Base-by-base conservation (phyloP, 768 basidiomycete species). In the Ephemerocybe angulata region DNA sequence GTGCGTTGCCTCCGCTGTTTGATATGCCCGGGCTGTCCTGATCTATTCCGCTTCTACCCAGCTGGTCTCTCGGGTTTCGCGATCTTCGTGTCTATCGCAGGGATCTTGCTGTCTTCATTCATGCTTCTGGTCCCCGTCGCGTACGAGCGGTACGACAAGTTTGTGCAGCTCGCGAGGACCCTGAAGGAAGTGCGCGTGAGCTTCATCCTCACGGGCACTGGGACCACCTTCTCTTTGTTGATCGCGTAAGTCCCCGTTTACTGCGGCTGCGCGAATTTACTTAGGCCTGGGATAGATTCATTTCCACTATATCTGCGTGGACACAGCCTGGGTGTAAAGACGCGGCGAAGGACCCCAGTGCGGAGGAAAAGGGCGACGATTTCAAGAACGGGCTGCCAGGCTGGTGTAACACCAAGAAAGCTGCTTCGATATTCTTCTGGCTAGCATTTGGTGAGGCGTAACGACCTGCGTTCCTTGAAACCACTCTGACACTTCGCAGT, bases 321-420 rank as follows among this genome's bases (percentile, higher is more conserved):
- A 93, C 94, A 15, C 75, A 93, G 66, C 71, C 89, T 1, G 94
- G 94, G 0, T 98, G 94, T 76, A 96, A 96, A 70, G 76, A 96
- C 58, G 67, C 92, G 1, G 74, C 76, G 50, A 83, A 89, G 3
- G 94, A 97, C 62, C 95, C 94, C 3, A 79, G 93, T 66, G 86
- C 84, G 0, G 76, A 76, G 48, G 66, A 69, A 29, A 77, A 83
- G 12, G 86, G 88, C 19, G 73, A 79, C 28, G 81, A 77, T 55
- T 98, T 88, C 67, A 79, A 79, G 58, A 76, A 76, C 3, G 90
- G 75, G 19, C 75, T 98, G 2, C 71, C 79, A 3, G 84, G 88
- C 0, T 97, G 91, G 90, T 98, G 94, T 70, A 84, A 77, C 59
- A 95, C 94, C 6, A 98, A 97, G 74, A 93, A 92, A 63, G 94